Percentiles rank a stretch among this genome's conserved stretches.
Evolutionary conservation across 495 filamentous ascomycete species (phyloP).

Genomic region (Acidiella bohemica): DNA sequence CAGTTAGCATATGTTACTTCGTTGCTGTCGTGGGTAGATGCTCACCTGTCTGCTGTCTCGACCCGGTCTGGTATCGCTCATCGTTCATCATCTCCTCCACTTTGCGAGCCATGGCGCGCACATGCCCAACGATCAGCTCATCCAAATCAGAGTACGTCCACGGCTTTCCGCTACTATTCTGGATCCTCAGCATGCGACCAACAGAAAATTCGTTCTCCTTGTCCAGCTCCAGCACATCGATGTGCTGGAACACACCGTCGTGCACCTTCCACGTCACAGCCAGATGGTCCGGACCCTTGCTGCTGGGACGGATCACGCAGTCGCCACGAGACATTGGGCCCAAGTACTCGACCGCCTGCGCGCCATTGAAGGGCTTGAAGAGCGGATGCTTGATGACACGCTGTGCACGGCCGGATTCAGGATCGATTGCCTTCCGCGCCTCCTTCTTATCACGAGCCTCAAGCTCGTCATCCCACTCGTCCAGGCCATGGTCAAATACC

Average conservation of each 20-base stretch:
- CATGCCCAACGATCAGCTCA: conserved; percentile 90
- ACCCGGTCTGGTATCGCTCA: conserved; percentile 77
- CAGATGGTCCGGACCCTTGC: conserved; percentile 85
- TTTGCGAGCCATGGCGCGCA: conserved; percentile 95
- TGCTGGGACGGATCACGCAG: conserved; percentile 87
- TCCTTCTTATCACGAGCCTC: conserved; percentile 66
- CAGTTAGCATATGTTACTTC: not conserved
- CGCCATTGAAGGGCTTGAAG: conserved; percentile 82
- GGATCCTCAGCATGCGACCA: conserved; percentile 68
- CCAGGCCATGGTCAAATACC: conserved; percentile 49
- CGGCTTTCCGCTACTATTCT: conserved; percentile 34
- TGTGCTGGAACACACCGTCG: conserved; percentile 86
- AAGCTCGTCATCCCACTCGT: conserved; percentile 74
- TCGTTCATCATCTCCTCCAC: conserved; percentile 89
- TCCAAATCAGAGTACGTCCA: conserved; percentile 92
- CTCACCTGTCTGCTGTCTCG: conserved; percentile 73
- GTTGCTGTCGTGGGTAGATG: not conserved
- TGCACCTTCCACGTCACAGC: conserved; percentile 98
- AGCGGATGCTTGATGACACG: conserved; percentile 94
- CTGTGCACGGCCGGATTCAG: conserved; percentile 64
- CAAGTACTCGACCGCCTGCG: conserved; percentile 86
- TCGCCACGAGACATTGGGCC: conserved; percentile 74
- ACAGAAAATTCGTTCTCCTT: conserved; percentile 95
- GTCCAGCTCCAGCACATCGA: conserved; percentile 90
- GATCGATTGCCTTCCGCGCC: conserved; percentile 63